A percentile compares a stretch with the other conserved stretches of the same genome.
phyloP scores from a whole-genome alignment of 768 basidiomycete species.

The Pholiota molesta region DNA sequence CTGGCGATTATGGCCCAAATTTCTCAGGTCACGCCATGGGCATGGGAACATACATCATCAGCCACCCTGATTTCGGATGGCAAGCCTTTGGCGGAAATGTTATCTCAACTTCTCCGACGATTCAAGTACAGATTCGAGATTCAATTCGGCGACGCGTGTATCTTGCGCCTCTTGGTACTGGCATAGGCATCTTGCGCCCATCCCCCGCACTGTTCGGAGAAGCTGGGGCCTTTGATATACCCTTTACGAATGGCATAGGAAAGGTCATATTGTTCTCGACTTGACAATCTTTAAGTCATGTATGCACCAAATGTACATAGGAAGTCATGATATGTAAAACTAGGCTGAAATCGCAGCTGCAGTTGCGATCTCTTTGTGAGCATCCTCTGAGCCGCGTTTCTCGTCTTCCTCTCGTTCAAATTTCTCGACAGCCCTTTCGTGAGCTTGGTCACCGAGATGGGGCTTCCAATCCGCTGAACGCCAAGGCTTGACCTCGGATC shows the following conservation, averaged over 20 bases:
- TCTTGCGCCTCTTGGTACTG: slow-evolving; percentile 51
- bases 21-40: slow-evolving; percentile 58
- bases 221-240: slow-evolving; percentile 51
- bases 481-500: slow-evolving; percentile 70
- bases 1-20: slow-evolving; percentile 63
- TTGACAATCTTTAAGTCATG: background rate
- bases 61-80: slow-evolving; percentile 64
- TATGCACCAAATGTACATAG: background rate
- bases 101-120: slow-evolving; percentile 39
- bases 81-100: slow-evolving; percentile 60
- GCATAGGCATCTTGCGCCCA: slow-evolving; percentile 42
- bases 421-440: slow-evolving; percentile 28
- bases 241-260: slow-evolving; percentile 42
- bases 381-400: slow-evolving; percentile 4
- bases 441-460: slow-evolving; percentile 44
- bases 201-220: slow-evolving; percentile 37
- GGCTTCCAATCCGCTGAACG: slow-evolving; percentile 62
- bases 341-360: background rate
- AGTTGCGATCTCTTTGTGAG: background rate
- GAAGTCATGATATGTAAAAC: slow-evolving; percentile 1
- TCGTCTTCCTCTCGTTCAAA: slow-evolving; percentile 19
- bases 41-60: slow-evolving; percentile 48
- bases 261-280: slow-evolving; percentile 32
- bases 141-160: slow-evolving; percentile 53
- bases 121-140: slow-evolving; percentile 49